Percentiles rank a stretch among this genome's conserved stretches.
phyloP scores from a whole-genome alignment of 179 eudicot genomes.

The Silene coronaria region DNA sequence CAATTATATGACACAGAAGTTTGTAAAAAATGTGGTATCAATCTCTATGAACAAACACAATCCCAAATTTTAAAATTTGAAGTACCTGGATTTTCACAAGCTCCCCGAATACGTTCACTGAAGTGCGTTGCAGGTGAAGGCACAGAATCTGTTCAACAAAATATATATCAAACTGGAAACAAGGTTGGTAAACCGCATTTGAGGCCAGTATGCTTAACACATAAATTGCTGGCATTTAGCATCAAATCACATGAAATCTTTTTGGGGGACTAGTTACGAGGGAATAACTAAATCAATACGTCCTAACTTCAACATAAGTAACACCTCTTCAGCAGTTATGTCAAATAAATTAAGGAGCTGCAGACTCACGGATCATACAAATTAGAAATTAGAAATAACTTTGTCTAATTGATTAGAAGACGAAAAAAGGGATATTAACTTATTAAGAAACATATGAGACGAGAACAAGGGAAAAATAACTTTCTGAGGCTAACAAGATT shows the following conservation, averaged over 20 bases:
- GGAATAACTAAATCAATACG: background rate
- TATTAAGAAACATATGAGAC: background rate
- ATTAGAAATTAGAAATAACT: background rate
- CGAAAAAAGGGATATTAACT: background rate
- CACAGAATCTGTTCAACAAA: slow-evolving; percentile 60
- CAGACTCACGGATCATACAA: background rate
- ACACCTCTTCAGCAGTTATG: background rate
- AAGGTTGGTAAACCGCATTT: background rate
- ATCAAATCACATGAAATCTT: background rate
- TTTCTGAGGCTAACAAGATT: background rate
- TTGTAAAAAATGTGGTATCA: background rate
- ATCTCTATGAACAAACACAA: background rate
- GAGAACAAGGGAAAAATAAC: background rate
- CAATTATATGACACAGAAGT: background rate
- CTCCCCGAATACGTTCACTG: slow-evolving; percentile 61
- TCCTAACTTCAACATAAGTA: background rate
- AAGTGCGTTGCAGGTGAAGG: slow-evolving; percentile 80
- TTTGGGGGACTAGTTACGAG: background rate
- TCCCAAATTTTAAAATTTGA: background rate
- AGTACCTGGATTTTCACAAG: slow-evolving; percentile 66
- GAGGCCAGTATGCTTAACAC: background rate
- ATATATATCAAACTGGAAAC: background rate
- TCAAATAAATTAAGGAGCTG: background rate
- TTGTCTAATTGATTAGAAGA: background rate
- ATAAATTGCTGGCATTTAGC: background rate